Evolutionary conservation across 2,329 filamentous ascomycete species (phyloP).

Genomic region (Aspergillus pseudonomiae): DNA sequence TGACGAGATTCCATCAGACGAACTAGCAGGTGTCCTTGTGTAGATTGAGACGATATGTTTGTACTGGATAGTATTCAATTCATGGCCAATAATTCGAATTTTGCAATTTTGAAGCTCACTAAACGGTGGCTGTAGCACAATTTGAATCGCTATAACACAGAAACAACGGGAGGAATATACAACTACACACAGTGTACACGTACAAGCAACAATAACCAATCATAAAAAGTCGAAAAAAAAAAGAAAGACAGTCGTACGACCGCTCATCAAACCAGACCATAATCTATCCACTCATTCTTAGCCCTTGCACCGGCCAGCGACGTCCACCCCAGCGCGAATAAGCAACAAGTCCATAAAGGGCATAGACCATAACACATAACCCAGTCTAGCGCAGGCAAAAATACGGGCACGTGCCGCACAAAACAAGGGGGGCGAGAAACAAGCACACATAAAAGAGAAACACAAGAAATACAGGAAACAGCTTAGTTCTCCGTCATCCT

Average conservation of each 20-base stretch:
- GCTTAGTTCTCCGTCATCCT: constrained; percentile 48
- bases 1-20: background rate
- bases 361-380: background rate
- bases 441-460: background rate
- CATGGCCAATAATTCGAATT: background rate
- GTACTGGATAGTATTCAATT: background rate
- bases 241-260: background rate
- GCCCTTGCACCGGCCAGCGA: background rate
- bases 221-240: background rate
- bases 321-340: background rate
- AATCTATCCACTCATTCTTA: background rate
- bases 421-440: background rate
- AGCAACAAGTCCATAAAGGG: background rate
- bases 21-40: background rate
- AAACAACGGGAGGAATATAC: constrained; percentile 1
- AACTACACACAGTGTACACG: background rate
- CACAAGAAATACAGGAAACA: no score
- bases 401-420: background rate
- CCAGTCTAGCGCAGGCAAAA: background rate
- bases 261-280: background rate
- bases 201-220: background rate
- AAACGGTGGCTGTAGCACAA: background rate
- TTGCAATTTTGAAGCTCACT: background rate
- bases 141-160: constrained; percentile 5
- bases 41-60: background rate